These are phyloP conservation scores for Ophiostoma angusticollis DNA, from an alignment of 2,329 filamentous ascomycete genomes.

Conservation along the genomic window DNA sequence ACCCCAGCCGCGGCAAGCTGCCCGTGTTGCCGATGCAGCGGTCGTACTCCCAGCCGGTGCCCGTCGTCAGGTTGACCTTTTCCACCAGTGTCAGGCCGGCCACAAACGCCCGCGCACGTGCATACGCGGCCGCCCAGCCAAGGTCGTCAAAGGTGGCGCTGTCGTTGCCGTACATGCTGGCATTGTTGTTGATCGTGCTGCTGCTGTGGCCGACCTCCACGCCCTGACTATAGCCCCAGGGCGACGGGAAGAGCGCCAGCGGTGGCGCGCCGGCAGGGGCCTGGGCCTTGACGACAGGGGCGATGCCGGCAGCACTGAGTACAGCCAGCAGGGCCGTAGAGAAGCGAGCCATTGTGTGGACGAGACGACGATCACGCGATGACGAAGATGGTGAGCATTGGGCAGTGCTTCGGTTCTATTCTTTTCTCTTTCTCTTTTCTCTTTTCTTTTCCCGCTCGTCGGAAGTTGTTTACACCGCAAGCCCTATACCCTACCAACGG, in stretches of 20 bases:
- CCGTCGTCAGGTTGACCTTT: conserved; percentile 66
- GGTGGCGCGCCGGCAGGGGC: conserved; percentile 1
- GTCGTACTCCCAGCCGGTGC: conserved; percentile 35
- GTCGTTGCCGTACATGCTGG: too few species aligned
- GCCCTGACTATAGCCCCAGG: conserved; percentile 2
- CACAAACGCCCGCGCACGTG: conserved; percentile 53
- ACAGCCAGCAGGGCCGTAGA: background rate
- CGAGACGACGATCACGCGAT: too few species aligned
- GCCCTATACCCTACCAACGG: too few species aligned
- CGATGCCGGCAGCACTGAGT: background rate
- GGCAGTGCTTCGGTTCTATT: background rate
- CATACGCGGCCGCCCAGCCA: conserved; percentile 50
- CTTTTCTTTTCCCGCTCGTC: background rate
- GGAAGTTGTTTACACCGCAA: too few species aligned
- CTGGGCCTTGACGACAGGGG: conserved; percentile 1
- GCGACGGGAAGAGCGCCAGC: conserved; percentile 5
- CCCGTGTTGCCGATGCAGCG: conserved; percentile 25
- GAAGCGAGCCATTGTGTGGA: conserved; percentile 13
- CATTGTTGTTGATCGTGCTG: too few species aligned
- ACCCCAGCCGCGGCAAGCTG: conserved; percentile 41
- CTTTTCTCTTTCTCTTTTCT: background rate
- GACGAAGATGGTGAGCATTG: background rate
- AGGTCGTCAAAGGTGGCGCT: too few species aligned
- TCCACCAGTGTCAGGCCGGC: conserved; percentile 54
- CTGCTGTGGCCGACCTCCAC: too few species aligned